Base-by-base conservation (phyloP, 805 yeast species). In the Starmerella cellae region DNA sequence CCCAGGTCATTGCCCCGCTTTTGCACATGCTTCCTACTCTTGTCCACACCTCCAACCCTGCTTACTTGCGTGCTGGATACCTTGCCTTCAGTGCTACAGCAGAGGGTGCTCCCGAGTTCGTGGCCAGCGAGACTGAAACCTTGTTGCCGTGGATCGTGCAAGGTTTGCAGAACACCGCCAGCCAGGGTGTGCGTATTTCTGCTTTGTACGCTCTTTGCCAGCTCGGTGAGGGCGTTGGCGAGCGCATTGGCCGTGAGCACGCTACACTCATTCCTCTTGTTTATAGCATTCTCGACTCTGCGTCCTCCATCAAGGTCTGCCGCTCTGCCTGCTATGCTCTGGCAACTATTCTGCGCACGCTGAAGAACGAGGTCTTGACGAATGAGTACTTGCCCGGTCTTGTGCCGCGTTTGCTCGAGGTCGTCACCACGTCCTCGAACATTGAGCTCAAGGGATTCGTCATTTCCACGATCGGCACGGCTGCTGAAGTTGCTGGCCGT, bases 401-500 rank as follows among this genome's bases (percentile, higher is more conserved):
- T 61, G 85, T 87, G 82, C 81, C 82, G 64, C 82, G 87, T 57
- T 71, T 91, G 53, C 76, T 87, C 68, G 75, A 72, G 45, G 80
- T 91, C 82, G 73, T 88, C 55, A 79, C 75, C 55, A 69, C 73
- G 49, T 82, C 93, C 38, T 71, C 76, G 53, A 71, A 79, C 29
- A 47, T 57, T 30, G 50, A 55, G 19, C 56, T 66, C 42, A 63
- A 63, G 57, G 79, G 87, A 19, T 74, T 93, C 14, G 60, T 66
- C 16, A 95, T 91, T 46, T 82, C 94, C 41, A 95, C 96, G 31
- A 82, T 91, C 60, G 97, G 97, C 43, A 87, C 97, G 31, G 83
- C 95, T 46, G 97, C 98, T 23, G 85, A 79, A 59, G 94, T 97
- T 44, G 76, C 95, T 35, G 95, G 96, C 63, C 77, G 78, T 55